Evolutionary conservation across 2,329 filamentous ascomycete species (phyloP), one percentile per base, ranked within the genome.

Genomic region (Shiraia sp.): DNA sequence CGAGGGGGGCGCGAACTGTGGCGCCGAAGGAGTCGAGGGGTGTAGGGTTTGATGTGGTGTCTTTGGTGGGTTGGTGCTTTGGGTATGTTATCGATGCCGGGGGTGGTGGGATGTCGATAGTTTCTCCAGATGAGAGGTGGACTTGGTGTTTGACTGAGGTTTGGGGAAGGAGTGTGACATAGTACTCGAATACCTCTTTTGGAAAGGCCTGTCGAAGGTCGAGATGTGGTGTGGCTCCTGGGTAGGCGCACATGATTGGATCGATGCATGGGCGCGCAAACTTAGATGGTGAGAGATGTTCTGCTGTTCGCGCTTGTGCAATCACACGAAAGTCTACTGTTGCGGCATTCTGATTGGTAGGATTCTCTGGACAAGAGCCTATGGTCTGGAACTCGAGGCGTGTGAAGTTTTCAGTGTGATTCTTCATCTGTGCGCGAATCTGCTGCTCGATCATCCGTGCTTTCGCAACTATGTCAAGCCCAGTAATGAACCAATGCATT

Each of bases 311-410:
- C 3, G 78, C 75, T 51, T 83, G 74, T 23, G 56, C 70, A 50
- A 78, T 70, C 33, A 76, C 63, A 16, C 75, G 53, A 28, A 78
- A 68, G 30, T 75, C 74, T 0, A 78, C 75, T 1, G 77, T 80
- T 1, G 75, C 76, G 0, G 69, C 69, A 17, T 73, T 71, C 23
- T 79, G 75, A n/a, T 67, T 72, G 2, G 53, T 54, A 0, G 74
- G 72, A 27, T 77, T 66, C 1, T 68, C 60, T 0, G 69, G 59
- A 2, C 40, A 66, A 24, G 48, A 70, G 34, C 63, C 77, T 50
- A 69, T 75, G n/a, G 29, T 50, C 28, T 60, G 58, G 16, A 72
- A 72, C 1, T 57, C 51, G 6, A 73, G 59, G 17, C 58, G 51
- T 10, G 59, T 58, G 49, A 73, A 70, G 10, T 65, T 62, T 32